Conservation (phyloP, 1,284 basidiomycete genomes). For the Ceratobasidium sp. region DNA sequence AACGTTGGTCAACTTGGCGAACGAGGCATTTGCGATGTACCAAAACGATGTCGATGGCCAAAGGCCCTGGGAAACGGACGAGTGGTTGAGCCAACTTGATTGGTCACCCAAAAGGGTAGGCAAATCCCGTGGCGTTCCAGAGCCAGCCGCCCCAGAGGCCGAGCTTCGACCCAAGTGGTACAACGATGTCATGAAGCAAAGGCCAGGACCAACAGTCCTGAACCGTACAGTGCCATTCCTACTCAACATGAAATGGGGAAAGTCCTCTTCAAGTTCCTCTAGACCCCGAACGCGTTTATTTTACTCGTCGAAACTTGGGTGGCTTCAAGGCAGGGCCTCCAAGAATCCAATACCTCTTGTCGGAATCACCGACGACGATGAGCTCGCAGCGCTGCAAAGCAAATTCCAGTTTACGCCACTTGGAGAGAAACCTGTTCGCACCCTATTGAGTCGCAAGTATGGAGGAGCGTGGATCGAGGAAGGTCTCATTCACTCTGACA, state of each 20-base stretch:
- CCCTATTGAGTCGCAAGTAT: not conserved
- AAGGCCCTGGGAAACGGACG: slow-evolving; percentile 71
- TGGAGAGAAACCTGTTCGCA: not conserved
- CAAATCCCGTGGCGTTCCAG: slow-evolving; percentile 1
- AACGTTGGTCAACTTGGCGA: slow-evolving; percentile 73
- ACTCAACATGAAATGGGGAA: slow-evolving; percentile 49
- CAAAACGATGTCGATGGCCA: slow-evolving; percentile 41
- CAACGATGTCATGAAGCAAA: slow-evolving; percentile 3
- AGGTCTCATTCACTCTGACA: slow-evolving; percentile 1
- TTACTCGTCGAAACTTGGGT: slow-evolving; percentile 6
- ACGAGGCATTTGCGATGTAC: slow-evolving; percentile 56
- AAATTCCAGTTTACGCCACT: slow-evolving; percentile 3
- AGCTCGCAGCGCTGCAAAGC: slow-evolving; percentile 9
- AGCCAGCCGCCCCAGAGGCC: not conserved
- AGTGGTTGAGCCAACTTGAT: slow-evolving; percentile 91
- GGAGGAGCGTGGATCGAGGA: slow-evolving; percentile 29
- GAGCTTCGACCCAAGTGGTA: slow-evolving; percentile 27
- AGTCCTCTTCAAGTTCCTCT: slow-evolving; percentile 42
- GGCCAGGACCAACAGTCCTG: not conserved
- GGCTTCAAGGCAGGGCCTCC: slow-evolving; percentile 29
- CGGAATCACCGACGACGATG: slow-evolving; percentile 13
- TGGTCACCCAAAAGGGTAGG: slow-evolving; percentile 83
- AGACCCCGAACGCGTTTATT: slow-evolving; percentile 8
- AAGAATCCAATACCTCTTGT: slow-evolving; percentile 28
- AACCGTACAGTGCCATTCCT: slow-evolving; percentile 22